These are phyloP conservation scores for Leptoxyphium fumago DNA, from an alignment of 2,329 filamentous ascomycete species.

Conservation along the genomic window DNA sequence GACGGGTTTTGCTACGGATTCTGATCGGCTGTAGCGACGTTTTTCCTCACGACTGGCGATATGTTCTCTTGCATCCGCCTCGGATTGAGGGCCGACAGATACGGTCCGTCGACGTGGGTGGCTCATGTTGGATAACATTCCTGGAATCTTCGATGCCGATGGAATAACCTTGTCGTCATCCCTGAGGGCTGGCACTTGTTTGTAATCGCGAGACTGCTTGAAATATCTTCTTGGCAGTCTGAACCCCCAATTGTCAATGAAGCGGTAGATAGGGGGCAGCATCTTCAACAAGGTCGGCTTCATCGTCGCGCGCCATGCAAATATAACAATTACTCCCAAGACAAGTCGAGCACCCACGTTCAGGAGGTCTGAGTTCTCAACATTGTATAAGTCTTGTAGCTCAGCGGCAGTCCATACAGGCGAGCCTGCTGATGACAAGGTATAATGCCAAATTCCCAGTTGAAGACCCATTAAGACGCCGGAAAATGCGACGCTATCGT, in stretches of 20 bases:
- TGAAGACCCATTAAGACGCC: constrained; percentile 79
- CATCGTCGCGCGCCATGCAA: constrained; percentile 78
- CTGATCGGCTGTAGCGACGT: constrained; percentile 44
- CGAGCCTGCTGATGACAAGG: background rate
- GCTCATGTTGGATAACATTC: constrained; percentile 66
- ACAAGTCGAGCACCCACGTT: constrained; percentile 54
- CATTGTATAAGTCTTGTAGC: constrained; percentile 52
- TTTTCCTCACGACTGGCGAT: constrained; percentile 73
- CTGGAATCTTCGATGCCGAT: constrained; percentile 71
- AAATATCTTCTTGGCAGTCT: constrained; percentile 83
- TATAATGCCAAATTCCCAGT: constrained; percentile 68
- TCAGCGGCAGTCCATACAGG: constrained; percentile 20
- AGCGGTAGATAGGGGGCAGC: constrained; percentile 74
- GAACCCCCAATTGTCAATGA: constrained; percentile 65
- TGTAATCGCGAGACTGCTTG: constrained; percentile 60
- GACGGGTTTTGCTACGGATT: background rate
- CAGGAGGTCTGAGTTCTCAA: constrained; percentile 47
- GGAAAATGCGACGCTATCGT: constrained; percentile 87
- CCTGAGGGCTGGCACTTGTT: constrained; percentile 58
- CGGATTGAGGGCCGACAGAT: constrained; percentile 85
- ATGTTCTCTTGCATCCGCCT: constrained; percentile 90
- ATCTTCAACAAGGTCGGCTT: constrained; percentile 67
- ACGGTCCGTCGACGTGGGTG: constrained; percentile 70
- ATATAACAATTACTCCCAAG: constrained; percentile 68
- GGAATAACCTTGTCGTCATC: constrained; percentile 81